Evolutionary conservation across 2,329 filamentous ascomycete species (phyloP), one percentile per base, ranked within the genome.

Genomic region (Penicillium sp.): DNA sequence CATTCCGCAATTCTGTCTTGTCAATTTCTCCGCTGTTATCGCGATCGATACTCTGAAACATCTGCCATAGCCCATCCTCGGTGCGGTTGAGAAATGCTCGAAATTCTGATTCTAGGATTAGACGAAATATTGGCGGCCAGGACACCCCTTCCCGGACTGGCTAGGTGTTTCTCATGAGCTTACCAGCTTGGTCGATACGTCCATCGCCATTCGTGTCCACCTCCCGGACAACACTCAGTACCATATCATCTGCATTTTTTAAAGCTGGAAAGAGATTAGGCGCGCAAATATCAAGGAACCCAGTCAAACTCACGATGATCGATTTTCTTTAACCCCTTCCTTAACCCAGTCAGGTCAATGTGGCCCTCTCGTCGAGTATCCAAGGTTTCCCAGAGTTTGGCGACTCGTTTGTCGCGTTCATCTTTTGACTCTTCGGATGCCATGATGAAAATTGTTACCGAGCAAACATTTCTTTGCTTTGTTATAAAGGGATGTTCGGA

Each of bases 191-290:
- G 75, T 95, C 88, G 66, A 99, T 97, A 68, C 86, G 88, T 61
- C 93, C 91, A 73, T 97, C 91, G 26, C 86, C 85, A 70, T 92
- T 91, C 55, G 86, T 88, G 71, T 99, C 94, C 60, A 97, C 91
- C 58, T 88, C 84, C 61, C 83, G 81, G 71, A 97, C 83, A 55
- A 97, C 89, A 68, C 89, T 87, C 69, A 85, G 83, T 60, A 99
- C 82, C 80, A 97, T 85, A 36, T 84, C 80, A 73, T 96, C 89
- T 70, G 94, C 94, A 81, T 97, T 94, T 79, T 97, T 96, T 69
- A 99, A 77, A 61, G 88, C 85, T 63, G 50, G 48, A 47, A 55
- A 26, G 22, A 51, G 35, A 51, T 66, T 58, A 66, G 63, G 53
- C 59, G 58, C 61, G 16, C 16, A 22, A 11, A 53, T n/a, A 55